phyloP scores from a whole-genome alignment of 106 monocot species.

The Platanthera guangdongensis region DNA sequence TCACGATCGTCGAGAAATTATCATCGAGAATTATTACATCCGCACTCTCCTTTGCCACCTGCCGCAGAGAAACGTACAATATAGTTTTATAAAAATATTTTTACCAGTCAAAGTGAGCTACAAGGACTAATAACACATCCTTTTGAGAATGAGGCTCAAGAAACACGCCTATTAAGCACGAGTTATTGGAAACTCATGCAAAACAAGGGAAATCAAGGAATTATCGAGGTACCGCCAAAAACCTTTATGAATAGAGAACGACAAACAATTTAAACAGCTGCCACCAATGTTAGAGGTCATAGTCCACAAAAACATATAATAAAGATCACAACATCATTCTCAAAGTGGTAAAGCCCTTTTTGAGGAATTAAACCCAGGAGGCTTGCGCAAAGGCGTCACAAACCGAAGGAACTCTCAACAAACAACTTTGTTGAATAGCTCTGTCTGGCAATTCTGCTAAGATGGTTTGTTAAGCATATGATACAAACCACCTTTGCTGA shows the following conservation, averaged over 20 bases:
- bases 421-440: no score
- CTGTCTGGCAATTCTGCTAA: no score
- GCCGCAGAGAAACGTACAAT: slow-evolving; percentile 7
- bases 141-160: neutral
- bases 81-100: neutral
- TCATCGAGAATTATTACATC: slow-evolving; percentile 97
- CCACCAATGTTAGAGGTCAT: neutral
- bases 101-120: neutral
- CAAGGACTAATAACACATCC: neutral
- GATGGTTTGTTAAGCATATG: no score
- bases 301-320: neutral
- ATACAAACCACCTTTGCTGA: no score
- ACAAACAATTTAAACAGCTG: neutral
- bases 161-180: neutral
- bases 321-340: neutral
- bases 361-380: no score
- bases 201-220: neutral
- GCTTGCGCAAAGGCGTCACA: no score
- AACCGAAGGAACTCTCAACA: no score
- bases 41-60: slow-evolving; percentile 98
- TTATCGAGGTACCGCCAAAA: no score
- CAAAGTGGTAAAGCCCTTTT: no score
- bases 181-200: neutral
- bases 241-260: no score
- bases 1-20: slow-evolving; percentile 95